Evolutionary conservation across 1,284 basidiomycete species (phyloP), one percentile per base, ranked within the genome.

Genomic region (Ustilago cynodontis): DNA sequence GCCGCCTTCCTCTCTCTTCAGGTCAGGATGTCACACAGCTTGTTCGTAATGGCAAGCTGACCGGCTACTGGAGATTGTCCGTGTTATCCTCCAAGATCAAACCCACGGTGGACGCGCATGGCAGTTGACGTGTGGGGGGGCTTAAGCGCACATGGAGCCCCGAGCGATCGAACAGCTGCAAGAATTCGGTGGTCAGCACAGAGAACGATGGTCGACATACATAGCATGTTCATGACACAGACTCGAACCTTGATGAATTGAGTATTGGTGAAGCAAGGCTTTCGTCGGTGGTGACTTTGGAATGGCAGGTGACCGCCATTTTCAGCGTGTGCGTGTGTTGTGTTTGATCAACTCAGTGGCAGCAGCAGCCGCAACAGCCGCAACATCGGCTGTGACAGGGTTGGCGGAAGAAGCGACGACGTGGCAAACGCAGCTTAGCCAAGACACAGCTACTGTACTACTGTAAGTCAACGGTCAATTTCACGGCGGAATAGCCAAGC

Each of bases 341-440:
- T 14, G 47, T 26, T 37, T 28, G 26, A 28, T 28, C 47, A 49
- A 24, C 24, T 13, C 24, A 26, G 26, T 26, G 26, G 47, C 22
- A 49, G 47, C 47, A 10, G 43, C 43, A 22, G n/a, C 7, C 7
- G 31, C 11, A 33, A 33, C 31, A n/a, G n/a, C n/a, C n/a, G n/a
- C n/a, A n/a, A n/a, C n/a, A n/a, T n/a, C n/a, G n/a, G n/a, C n/a
- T n/a, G n/a, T n/a, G n/a, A n/a, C n/a, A n/a, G n/a, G n/a, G 31
- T 33, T 33, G 31, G 31, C 6, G n/a, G 43, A 11, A 3, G n/a
- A 45, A 45, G 43, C 43, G 43, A 13, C 47, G 47, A 49, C 47
- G 47, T 49, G 47, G 47, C 47, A 49, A 49, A 49, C n/a, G n/a
- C n/a, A 49, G 47, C 47, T 49, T 49, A 49, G 47, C 47, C 47